Base-by-base conservation (phyloP, 805 yeast genomes). In the Wickerhamiella allomyrinae region DNA sequence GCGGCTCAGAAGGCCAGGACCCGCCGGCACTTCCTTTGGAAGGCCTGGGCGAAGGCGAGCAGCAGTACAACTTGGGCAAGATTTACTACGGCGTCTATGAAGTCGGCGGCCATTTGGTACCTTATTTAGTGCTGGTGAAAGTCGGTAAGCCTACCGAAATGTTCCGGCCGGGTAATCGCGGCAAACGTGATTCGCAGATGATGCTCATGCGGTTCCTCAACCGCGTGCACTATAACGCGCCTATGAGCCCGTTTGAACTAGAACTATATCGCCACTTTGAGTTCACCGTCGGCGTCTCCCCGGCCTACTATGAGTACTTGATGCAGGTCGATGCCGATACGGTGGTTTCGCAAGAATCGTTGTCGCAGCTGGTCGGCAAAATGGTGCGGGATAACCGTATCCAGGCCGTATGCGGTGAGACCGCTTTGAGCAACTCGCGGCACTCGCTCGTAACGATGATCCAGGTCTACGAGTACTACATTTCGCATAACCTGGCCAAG, bases 261-360 rank as follows among this genome's bases (percentile, higher is more conserved):
- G 76, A 71, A 50, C 59, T 74, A 45, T 68, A 74, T 52, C 70
- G 66, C 46, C 69, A 64, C 47, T 69, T 74, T 34, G 74, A 76
- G 65, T 63, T 72, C 46, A 65, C 72, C 24, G 74, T 77, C 22
- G 79, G 79, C 5, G 65, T 74, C 33, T 69, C 71, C 66, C 70
- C 79, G 2, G 73, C 72, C 37, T 66, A 66, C 48, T 74, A 74
- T 51, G 78, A 73, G 52, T 65, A 62, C 42, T 55, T 71, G 24
- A 55, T 74, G 53, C 76, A 73, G 66, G 77, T 74, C 20, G 79
- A 74, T 56, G 79, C 79, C n/a, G 79, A 74, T 57, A 73, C 79
- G 2, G 68, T 63, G 54, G 76, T 74, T 5, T 67, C 60, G 41
- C 74, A 71, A 2, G 77, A 73, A 49, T 63, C 76, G 25, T 58